phyloP scores from a whole-genome alignment of 495 filamentous ascomycete species.

The Rusavskia elegans region DNA sequence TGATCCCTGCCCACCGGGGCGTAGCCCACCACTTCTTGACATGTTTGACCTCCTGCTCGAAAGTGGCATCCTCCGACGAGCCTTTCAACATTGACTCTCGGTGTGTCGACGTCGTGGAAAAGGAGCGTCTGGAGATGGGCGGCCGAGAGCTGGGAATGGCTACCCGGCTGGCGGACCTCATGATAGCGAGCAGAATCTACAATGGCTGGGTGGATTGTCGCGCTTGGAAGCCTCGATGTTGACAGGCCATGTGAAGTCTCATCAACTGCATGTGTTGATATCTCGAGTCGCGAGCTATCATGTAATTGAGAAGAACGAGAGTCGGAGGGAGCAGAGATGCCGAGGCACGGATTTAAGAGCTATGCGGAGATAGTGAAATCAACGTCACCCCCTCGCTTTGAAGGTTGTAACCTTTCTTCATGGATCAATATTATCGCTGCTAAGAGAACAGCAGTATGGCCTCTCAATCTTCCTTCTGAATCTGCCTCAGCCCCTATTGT shows the following conservation, averaged over 20 bases:
- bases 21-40: conserved; percentile 79
- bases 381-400: no score
- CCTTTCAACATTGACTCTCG: conserved; percentile 68
- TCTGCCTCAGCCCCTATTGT: no score
- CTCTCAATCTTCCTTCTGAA: no score
- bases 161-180: neutral
- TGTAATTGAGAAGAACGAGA: neutral
- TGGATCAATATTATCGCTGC: no score
- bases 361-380: neutral
- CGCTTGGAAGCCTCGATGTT: neutral
- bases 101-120: conserved; percentile 39
- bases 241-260: no score
- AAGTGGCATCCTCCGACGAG: conserved; percentile 65
- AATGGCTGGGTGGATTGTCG: no score
- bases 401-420: no score
- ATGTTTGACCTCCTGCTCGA: conserved; percentile 60
- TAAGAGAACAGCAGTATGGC: no score
- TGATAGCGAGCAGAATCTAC: neutral
- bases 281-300: no score
- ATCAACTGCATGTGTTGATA: no score
- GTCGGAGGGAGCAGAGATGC: neutral
- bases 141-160: no score
- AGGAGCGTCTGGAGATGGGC: neutral
- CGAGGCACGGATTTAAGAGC: neutral
- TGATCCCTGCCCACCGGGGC: conserved; percentile 74